A percentile compares a stretch with the other conserved stretches of the same genome.
These are phyloP conservation scores for Sporothrix phasma DNA, from an alignment of 2,329 filamentous ascomycete species.

Conservation along the genomic window DNA sequence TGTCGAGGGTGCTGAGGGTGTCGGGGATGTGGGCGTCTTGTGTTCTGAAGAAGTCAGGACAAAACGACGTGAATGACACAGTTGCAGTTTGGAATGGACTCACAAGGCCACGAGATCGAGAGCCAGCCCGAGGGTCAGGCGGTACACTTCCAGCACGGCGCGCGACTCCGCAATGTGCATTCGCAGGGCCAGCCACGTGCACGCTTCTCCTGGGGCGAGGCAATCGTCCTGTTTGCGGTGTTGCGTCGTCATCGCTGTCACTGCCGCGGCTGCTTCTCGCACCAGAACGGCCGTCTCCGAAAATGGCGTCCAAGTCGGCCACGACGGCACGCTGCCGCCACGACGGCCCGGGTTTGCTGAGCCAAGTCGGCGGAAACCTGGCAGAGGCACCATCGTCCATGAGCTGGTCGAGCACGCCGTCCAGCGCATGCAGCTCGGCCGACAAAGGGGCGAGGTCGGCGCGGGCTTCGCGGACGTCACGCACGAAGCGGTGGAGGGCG, in stretches of 20 bases:
- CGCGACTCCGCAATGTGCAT: constrained; percentile 27
- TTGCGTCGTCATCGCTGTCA: constrained; percentile 21
- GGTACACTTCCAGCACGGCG: constrained; percentile 30
- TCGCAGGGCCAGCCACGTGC: constrained; percentile 29
- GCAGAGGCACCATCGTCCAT: constrained; percentile 28
- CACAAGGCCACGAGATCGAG: constrained; percentile 32
- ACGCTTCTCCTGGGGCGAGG: constrained; percentile 26
- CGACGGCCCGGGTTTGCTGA: constrained; percentile 27
- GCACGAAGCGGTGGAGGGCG: constrained; percentile 29
- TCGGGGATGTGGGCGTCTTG: neutral
- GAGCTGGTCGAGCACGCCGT: constrained; percentile 30
- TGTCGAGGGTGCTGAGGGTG: neutral
- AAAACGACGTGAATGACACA: no score
- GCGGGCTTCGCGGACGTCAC: constrained; percentile 33
- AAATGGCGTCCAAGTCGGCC: constrained; percentile 27
- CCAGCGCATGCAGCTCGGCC: constrained; percentile 33
- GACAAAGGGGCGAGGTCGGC: constrained; percentile 31
- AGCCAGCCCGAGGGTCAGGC: constrained; percentile 30
- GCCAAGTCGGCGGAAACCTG: constrained; percentile 29
- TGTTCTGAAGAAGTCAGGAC: no score
- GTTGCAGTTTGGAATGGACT: neutral
- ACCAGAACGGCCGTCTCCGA: constrained; percentile 24
- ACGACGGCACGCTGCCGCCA: constrained; percentile 29
- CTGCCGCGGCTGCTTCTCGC: no score
- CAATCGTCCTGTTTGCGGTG: no score